Percentiles rank a stretch among this genome's conserved stretches.
Evolutionary conservation across 2,329 filamentous ascomycete species (phyloP).

Genomic region (Zelopaecilomyces penicillatus): DNA sequence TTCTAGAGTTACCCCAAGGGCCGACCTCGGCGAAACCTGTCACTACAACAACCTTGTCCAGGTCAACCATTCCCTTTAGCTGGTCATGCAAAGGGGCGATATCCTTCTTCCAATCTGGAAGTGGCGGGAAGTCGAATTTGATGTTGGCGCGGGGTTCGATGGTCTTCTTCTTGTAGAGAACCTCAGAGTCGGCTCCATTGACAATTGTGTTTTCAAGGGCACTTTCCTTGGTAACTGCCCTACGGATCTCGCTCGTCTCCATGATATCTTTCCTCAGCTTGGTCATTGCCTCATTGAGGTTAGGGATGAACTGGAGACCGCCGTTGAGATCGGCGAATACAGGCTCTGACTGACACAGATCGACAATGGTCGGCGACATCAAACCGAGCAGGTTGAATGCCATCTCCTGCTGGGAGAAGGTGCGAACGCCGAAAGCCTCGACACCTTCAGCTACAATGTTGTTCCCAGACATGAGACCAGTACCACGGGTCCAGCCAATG

Average conservation of each 20-base stretch:
- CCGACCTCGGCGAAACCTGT: constrained; percentile 94
- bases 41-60: constrained; percentile 95
- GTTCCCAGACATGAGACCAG: constrained; percentile 95
- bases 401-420: constrained; percentile 99
- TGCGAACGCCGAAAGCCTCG: constrained; percentile 92
- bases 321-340: constrained; percentile 97
- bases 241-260: constrained; percentile 88
- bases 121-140: constrained; percentile 88
- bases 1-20: constrained; percentile 97
- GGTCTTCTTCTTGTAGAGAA: constrained; percentile 87
- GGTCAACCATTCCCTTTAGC: constrained; percentile 95
- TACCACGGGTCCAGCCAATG: constrained; percentile 98
- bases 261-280: constrained; percentile 89
- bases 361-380: constrained; percentile 88
- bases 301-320: constrained; percentile 92
- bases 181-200: constrained; percentile 87
- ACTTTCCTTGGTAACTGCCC: constrained; percentile 90
- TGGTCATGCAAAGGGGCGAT: constrained; percentile 79
- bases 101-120: constrained; percentile 88
- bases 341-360: constrained; percentile 90
- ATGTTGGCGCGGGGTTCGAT: constrained; percentile 94
- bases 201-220: constrained; percentile 95
- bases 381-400: constrained; percentile 95
- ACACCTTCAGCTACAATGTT: constrained; percentile 96
- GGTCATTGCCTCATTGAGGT: constrained; percentile 90